Evolutionary conservation across 225 moss, liverwort and hornwort species (phyloP).

Genomic region (Marchantia paleacea): DNA sequence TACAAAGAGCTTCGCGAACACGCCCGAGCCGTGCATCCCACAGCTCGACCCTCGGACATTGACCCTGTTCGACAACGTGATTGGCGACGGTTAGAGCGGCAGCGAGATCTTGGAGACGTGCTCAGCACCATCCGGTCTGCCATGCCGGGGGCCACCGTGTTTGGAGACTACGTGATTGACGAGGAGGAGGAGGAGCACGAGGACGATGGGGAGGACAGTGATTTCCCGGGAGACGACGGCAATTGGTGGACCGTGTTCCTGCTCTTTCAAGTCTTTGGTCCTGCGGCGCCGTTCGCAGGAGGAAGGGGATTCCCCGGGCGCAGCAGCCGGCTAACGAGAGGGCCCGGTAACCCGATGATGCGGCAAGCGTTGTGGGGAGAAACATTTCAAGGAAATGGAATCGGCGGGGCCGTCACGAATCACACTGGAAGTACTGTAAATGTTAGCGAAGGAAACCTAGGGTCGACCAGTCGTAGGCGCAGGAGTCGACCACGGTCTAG

Average conservation of each 20-base stretch:
- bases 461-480: conserved; percentile 88
- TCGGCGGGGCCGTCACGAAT: conserved; percentile 44
- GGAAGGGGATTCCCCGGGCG: conserved; percentile 59
- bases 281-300: conserved; percentile 64
- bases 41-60: conserved; percentile 86
- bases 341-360: conserved; percentile 48
- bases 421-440: conserved; percentile 52
- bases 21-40: conserved; percentile 80
- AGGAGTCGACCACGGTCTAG: conserved; percentile 81
- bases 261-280: conserved; percentile 84
- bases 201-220: conserved; percentile 78
- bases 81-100: conserved; percentile 92
- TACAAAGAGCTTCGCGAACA: conserved; percentile 98
- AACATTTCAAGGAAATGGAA: conserved; percentile 52
- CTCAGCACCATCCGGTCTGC: conserved; percentile 75
- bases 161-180: conserved; percentile 85
- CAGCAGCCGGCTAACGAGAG: conserved; percentile 32
- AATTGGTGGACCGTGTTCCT: conserved; percentile 97
- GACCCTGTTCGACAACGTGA: conserved; percentile 80
- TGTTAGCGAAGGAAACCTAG: conserved; percentile 53
- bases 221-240: conserved; percentile 84
- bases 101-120: conserved; percentile 97
- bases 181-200: conserved; percentile 87
- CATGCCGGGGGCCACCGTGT: conserved; percentile 88
- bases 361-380: conserved; percentile 83